Base-by-base conservation (phyloP, 257 asterid genomes). In the Gentiana macrophylla region DNA sequence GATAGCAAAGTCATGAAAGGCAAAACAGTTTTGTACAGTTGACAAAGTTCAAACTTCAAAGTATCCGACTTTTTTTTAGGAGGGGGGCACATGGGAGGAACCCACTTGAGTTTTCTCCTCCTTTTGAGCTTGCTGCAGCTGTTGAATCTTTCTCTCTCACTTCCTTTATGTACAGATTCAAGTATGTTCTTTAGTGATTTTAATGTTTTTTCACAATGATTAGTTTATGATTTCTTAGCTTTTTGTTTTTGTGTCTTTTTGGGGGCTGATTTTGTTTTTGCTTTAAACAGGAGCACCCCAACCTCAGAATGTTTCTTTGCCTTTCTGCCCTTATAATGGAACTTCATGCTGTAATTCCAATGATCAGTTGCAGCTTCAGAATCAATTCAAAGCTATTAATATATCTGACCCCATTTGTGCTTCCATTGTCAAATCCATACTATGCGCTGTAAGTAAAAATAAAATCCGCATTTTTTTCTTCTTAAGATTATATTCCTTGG, bases 321-420 rank as follows among this genome's bases (percentile, higher is more conserved):
- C 70, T 49, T 86, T 89, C 65, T 89, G 97, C 60, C 52, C 84
- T 59, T 86, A 83, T 51, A 81, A 76, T 65, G 94, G 89, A 12
- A 76, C 80, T n/a, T 64, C 79, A 2, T 89, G 97, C 81, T 89
- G 97, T 76, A 68, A 66, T 59, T 46, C 75, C 32, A 32, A 76
- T 51, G 77, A 80, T 44, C 89, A 86, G 73, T 68, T 67, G 62
- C 64, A 60, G 11, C 50, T 89, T 66, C 70, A 62, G 82, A 72
- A 63, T 35, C 89, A 76, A 44, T 81, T 79, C 53, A 56, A 61
- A 62, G 73, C 79, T 1, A 78, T 86, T 84, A 89, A 86, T 13
- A 59, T 89, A 65, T 79, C 97, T 36, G 80, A 89, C 69, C 59
- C 87, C 46, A 70, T 32, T 46, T 89, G 97, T 62, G 86, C 92